Conservation (phyloP, 2,329 filamentous ascomycete species). For the Fusarium sp. region DNA sequence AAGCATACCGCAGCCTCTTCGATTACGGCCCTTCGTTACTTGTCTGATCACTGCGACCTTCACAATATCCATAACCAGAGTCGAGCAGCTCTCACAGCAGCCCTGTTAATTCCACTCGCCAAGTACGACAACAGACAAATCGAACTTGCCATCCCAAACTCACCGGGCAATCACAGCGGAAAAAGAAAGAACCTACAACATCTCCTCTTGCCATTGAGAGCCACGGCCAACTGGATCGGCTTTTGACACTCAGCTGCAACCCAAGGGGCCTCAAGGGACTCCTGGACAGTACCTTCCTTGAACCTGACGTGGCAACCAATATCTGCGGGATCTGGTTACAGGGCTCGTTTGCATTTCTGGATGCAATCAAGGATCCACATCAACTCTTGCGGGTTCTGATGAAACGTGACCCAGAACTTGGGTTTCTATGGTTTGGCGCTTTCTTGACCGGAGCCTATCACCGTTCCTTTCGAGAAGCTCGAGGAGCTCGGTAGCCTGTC, state of each 20-base stretch:
- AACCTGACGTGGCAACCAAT: neutral
- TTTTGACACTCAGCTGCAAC: neutral
- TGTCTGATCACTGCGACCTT: neutral
- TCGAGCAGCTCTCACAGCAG: neutral
- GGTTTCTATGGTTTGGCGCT: constrained; percentile 30
- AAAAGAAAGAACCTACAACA: neutral
- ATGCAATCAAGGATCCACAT: constrained; percentile 4
- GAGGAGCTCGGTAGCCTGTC: constrained; percentile 15
- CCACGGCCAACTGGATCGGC: neutral
- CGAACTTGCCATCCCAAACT: neutral
- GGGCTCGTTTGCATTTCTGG: neutral
- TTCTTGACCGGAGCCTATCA: constrained; percentile 21
- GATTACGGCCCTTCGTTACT: neutral
- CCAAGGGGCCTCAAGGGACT: neutral
- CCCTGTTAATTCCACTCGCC: neutral
- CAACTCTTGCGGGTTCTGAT: constrained; percentile 13
- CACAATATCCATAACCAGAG: neutral
- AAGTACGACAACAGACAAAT: neutral
- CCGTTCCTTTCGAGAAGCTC: constrained; percentile 7
- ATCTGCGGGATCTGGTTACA: neutral
- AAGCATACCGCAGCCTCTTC: rapidly evolving
- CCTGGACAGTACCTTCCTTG: neutral
- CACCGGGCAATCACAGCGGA: neutral
- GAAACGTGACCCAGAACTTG: constrained; percentile 21
- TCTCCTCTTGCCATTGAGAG: neutral